Evolutionary conservation across 2,329 filamentous ascomycete genomes (phyloP).

Genomic region (Raffaelea ambrosiae): DNA sequence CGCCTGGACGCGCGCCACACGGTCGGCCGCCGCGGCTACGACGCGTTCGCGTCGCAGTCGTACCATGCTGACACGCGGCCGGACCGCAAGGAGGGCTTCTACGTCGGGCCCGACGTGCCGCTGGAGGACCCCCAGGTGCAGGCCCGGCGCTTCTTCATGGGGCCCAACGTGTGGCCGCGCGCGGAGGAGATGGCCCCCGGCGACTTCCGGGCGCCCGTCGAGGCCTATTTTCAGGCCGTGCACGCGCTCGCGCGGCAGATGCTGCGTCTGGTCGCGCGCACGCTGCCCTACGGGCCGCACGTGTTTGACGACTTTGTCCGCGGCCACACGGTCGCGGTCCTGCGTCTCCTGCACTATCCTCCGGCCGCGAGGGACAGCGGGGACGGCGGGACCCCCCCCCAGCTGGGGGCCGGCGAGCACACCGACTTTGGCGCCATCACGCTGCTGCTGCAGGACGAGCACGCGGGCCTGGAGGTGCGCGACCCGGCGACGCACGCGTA

Average conservation of each 20-base stretch:
- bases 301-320: slow-evolving; percentile 31
- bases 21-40: neutral
- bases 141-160: slow-evolving; percentile 2
- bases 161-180: neutral
- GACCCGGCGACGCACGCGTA: slow-evolving; percentile 32
- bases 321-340: neutral
- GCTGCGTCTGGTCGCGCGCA: slow-evolving; percentile 25
- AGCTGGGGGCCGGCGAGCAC: too few relatives aligned
- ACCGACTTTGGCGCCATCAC: slow-evolving; percentile 47
- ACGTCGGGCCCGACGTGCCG: neutral
- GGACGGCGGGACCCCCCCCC: too few relatives aligned
- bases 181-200: neutral
- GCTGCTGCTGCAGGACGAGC: slow-evolving; percentile 40
- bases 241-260: neutral
- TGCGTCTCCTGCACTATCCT: slow-evolving; percentile 22
- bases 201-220: neutral
- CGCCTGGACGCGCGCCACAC: neutral
- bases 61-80: neutral
- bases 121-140: neutral
- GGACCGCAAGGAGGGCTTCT: neutral
- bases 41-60: neutral
- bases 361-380: too few relatives aligned
- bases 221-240: neutral
- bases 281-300: slow-evolving; percentile 29
- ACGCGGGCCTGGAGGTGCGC: slow-evolving; percentile 41